These are phyloP conservation scores for Boletales sp. DNA, from an alignment of 768 basidiomycete species.

Conservation along the genomic window DNA sequence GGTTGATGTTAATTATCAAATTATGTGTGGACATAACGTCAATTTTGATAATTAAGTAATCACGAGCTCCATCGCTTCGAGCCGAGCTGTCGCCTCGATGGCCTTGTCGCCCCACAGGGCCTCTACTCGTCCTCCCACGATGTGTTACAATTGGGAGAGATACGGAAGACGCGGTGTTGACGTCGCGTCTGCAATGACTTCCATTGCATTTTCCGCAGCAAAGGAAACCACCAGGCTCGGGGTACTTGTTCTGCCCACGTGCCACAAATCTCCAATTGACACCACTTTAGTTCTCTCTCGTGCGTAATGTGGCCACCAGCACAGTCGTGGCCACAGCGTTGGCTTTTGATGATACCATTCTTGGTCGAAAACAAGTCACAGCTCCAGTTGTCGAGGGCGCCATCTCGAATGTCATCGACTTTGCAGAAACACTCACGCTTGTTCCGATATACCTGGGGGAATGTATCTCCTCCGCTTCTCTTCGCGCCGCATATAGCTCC, in stretches of 20 bases:
- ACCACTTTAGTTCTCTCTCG: constrained; percentile 59
- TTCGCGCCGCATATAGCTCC: constrained; percentile 71
- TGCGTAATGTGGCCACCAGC: constrained; percentile 55
- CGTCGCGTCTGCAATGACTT: constrained; percentile 57
- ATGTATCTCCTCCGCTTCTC: constrained; percentile 70
- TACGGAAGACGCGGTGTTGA: constrained; percentile 58
- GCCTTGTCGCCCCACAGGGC: constrained; percentile 15
- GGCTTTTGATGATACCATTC: constrained; percentile 62
- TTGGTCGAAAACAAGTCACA: constrained; percentile 57
- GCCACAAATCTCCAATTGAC: constrained; percentile 4
- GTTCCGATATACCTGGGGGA: constrained; percentile 74
- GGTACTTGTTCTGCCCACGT: constrained; percentile 37
- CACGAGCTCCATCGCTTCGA: constrained; percentile 14
- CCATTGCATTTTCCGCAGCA: constrained; percentile 64
- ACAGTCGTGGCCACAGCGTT: constrained; percentile 57
- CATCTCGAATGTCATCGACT: constrained; percentile 55
- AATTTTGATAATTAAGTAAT: constrained; percentile 10
- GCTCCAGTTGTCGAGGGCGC: constrained; percentile 55
- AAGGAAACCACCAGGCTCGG: constrained; percentile 68
- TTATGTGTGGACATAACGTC: not conserved
- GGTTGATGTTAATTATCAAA: too few relatives aligned
- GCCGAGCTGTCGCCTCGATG: constrained; percentile 16
- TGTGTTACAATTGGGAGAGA: constrained; percentile 38
- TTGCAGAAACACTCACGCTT: constrained; percentile 69
- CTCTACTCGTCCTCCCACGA: constrained; percentile 4